Percentiles rank a stretch among this genome's conserved stretches.
These are phyloP conservation scores for Ophiocordyceps australis DNA, from an alignment of 2,329 filamentous ascomycete species.

Conservation along the genomic window DNA sequence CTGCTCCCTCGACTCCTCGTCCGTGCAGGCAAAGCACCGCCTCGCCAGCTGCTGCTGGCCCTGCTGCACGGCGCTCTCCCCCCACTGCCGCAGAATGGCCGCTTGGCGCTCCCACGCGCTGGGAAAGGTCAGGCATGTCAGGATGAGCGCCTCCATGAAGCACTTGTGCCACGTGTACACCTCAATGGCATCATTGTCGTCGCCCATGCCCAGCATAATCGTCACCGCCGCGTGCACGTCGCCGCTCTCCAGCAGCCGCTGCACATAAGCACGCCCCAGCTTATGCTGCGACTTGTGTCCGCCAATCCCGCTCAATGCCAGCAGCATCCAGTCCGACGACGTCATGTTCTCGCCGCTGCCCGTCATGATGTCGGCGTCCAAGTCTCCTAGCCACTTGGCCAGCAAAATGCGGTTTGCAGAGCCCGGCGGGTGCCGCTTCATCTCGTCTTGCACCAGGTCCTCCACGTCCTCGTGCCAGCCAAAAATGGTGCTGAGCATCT, in stretches of 20 bases:
- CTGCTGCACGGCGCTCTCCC: slow-evolving; percentile 74
- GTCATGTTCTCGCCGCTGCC: slow-evolving; percentile 75
- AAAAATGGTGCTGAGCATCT: slow-evolving; percentile 90
- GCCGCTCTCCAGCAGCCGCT: slow-evolving; percentile 72
- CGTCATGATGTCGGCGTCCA: slow-evolving; percentile 63
- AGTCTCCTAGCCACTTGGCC: slow-evolving; percentile 82
- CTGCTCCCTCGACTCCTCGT: slow-evolving; percentile 64
- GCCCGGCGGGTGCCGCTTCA: slow-evolving; percentile 52
- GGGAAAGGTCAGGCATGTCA: slow-evolving; percentile 70
- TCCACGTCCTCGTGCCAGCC: slow-evolving; percentile 82
- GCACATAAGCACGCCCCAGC: slow-evolving; percentile 77
- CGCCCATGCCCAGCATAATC: slow-evolving; percentile 81
- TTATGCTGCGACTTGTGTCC: slow-evolving; percentile 64
- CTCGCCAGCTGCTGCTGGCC: slow-evolving; percentile 83
- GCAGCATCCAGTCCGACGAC: slow-evolving; percentile 89
- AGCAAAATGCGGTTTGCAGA: slow-evolving; percentile 69
- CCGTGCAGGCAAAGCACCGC: slow-evolving; percentile 82
- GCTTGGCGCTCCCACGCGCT: slow-evolving; percentile 82
- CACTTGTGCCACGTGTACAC: slow-evolving; percentile 84
- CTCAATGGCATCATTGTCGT: slow-evolving; percentile 87
- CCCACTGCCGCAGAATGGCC: slow-evolving; percentile 83
- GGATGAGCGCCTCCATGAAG: slow-evolving; percentile 81
- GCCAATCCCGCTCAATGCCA: slow-evolving; percentile 80
- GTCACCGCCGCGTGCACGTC: slow-evolving; percentile 87
- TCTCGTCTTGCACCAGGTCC: slow-evolving; percentile 68